phyloP scores from a whole-genome alignment of 805 yeast species.

The Teunomyces cretensis region DNA sequence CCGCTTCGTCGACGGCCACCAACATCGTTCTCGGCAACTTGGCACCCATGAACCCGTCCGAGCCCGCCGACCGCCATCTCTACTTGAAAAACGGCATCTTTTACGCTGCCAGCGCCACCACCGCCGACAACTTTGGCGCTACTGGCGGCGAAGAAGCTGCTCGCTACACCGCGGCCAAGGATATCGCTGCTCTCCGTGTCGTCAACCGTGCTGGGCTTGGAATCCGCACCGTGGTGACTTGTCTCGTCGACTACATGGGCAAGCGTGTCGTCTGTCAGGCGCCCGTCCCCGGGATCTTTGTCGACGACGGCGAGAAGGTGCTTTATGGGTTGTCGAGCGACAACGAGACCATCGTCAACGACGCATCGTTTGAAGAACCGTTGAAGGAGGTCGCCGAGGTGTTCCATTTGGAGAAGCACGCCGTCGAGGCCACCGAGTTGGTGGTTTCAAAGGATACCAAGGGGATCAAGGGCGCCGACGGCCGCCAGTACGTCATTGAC shows the following conservation, averaged over 20 bases:
- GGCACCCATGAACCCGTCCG: constrained; percentile 78
- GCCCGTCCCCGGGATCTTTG: constrained; percentile 90
- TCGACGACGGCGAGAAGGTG: constrained; percentile 50
- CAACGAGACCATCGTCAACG: constrained; percentile 47
- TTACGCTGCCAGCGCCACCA: constrained; percentile 70
- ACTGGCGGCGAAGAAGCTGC: constrained; percentile 88
- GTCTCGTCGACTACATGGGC: constrained; percentile 90
- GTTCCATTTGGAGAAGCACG: constrained; percentile 75
- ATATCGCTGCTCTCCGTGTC: constrained; percentile 66
- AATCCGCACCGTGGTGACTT: constrained; percentile 70
- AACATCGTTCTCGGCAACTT: constrained; percentile 72
- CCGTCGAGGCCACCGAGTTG: constrained; percentile 49
- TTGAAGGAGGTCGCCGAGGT: constrained; percentile 66
- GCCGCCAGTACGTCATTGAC: constrained; percentile 81
- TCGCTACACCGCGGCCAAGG: constrained; percentile 75
- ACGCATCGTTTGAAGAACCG: constrained; percentile 52
- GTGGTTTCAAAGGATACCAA: constrained; percentile 76
- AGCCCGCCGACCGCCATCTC: constrained; percentile 59
- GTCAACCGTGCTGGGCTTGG: constrained; percentile 64
- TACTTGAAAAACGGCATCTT: constrained; percentile 81
- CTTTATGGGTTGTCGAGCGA: constrained; percentile 76
- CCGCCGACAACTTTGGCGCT: constrained; percentile 53
- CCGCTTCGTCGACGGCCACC: constrained; percentile 79
- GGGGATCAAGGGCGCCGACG: constrained; percentile 84
- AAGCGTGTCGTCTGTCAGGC: constrained; percentile 88